Evolutionary conservation across 2,329 filamentous ascomycete species (phyloP).

Genomic region (Monosporascus sp.): DNA sequence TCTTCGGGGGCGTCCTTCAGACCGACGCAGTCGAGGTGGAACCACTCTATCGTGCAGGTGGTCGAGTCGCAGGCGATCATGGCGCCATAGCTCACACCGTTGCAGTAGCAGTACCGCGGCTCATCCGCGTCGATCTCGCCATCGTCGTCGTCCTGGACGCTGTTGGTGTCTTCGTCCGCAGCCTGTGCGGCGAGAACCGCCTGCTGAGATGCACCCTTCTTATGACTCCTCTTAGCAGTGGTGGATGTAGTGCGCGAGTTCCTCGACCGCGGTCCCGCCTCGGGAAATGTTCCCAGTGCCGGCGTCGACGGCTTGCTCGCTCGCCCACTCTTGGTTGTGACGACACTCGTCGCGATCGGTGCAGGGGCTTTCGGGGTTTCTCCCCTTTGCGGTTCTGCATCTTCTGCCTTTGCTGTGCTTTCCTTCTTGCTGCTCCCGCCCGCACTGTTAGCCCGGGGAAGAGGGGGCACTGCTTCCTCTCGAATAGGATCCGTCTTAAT

Average conservation of each 20-base stretch:
- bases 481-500: conserved; percentile 33
- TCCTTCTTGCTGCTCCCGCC: conserved; percentile 38
- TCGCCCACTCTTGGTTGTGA: conserved; percentile 59
- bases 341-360: conserved; percentile 33
- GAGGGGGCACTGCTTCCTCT: conserved; percentile 24
- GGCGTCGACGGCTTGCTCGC: conserved; percentile 65
- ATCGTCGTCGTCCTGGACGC: conserved; percentile 43
- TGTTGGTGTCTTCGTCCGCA: conserved; percentile 35
- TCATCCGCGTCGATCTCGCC: conserved; percentile 65
- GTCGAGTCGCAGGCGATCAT: conserved; percentile 79
- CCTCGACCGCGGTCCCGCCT: conserved; percentile 46
- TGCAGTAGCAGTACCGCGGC: conserved; percentile 74
- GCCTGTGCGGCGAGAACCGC: conserved; percentile 24
- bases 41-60: conserved; percentile 73
- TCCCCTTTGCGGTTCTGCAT: conserved; percentile 38
- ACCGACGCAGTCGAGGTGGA: conserved; percentile 77
- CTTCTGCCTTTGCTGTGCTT: conserved; percentile 38
- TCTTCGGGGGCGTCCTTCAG: conserved; percentile 72
- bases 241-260: conserved; percentile 42
- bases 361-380: conserved; percentile 34
- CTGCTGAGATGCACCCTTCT: conserved; percentile 46
- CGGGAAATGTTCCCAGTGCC: conserved; percentile 54
- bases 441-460: conserved; percentile 19
- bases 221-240: conserved; percentile 51
- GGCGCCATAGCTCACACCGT: conserved; percentile 74